A percentile compares a stretch with the other conserved stretches of the same genome.
Conservation (phyloP, 2,329 filamentous ascomycete species). For the Cladophialophora immunda region DNA sequence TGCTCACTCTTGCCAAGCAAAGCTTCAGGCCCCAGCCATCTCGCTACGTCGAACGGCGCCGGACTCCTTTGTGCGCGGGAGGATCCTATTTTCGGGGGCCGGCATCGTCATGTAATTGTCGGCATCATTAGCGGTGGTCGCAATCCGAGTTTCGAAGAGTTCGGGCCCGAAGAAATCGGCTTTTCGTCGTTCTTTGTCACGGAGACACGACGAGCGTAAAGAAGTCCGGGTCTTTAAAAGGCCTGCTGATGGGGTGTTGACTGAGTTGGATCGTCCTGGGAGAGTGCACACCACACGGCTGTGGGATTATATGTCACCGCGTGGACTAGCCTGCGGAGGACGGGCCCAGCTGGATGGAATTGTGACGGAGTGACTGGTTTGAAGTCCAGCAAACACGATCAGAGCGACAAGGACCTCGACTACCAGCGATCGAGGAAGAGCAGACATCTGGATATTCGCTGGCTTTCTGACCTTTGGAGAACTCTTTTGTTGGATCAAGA, state of each 20-base stretch:
- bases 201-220: not conserved
- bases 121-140: not conserved
- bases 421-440: not conserved
- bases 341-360: too few species aligned
- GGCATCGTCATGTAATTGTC: not conserved
- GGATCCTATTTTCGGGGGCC: not conserved
- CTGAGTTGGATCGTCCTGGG: not conserved
- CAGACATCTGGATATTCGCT: not conserved
- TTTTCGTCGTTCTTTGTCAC: not conserved
- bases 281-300: not conserved
- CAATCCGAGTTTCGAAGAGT: not conserved
- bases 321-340: not conserved
- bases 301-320: not conserved
- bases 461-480: not conserved
- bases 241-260: too few species aligned
- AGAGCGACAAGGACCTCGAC: not conserved
- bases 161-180: not conserved
- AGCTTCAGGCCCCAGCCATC: not conserved
- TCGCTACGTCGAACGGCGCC: not conserved
- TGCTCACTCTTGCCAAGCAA: conserved; percentile 1
- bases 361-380: not conserved
- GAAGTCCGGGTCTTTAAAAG: not conserved
- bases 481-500: not conserved
- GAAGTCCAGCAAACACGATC: not conserved
- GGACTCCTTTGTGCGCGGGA: not conserved